Conservation (phyloP, 345 rosid genomes). For the Pugionium dolabratum region DNA sequence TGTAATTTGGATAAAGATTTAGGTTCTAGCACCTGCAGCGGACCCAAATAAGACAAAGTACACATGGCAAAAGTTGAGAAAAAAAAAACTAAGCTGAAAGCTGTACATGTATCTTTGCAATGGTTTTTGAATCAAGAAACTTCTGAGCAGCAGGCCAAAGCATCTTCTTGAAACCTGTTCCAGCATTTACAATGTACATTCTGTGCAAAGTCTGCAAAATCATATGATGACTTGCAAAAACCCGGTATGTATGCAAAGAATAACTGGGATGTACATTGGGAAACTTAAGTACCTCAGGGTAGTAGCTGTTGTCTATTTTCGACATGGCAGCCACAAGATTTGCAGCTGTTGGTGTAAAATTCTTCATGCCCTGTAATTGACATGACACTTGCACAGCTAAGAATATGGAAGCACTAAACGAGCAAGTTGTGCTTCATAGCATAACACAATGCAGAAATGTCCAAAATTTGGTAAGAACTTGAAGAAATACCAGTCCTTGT, state of each 20-base stretch:
- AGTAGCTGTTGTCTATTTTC: slow-evolving; percentile 81
- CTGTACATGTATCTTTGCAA: slow-evolving; percentile 77
- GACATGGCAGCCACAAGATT: slow-evolving; percentile 78
- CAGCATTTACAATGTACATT: slow-evolving; percentile 93
- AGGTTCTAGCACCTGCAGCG: slow-evolving; percentile 82
- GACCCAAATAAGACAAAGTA: slow-evolving; percentile 21
- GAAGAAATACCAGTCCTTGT: slow-evolving; percentile 74
- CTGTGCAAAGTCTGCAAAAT: slow-evolving; percentile 74
- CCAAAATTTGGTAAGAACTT: neutral
- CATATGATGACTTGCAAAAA: slow-evolving; percentile 10
- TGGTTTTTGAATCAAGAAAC: slow-evolving; percentile 82
- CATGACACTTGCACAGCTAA: slow-evolving; percentile 35
- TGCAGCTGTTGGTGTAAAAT: slow-evolving; percentile 80
- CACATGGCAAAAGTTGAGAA: slow-evolving; percentile 17
- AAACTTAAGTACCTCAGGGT: slow-evolving; percentile 78
- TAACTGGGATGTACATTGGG: slow-evolving; percentile 1
- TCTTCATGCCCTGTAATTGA: slow-evolving; percentile 78
- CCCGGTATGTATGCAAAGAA: neutral
- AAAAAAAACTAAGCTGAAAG: slow-evolving; percentile 29
- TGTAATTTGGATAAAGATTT: slow-evolving; percentile 66
- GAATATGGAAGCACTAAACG: slow-evolving; percentile 24
- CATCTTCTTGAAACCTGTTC: slow-evolving; percentile 91
- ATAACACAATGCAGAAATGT: slow-evolving; percentile 1
- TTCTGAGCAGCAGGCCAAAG: slow-evolving; percentile 99
- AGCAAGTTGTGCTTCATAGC: slow-evolving; percentile 15